Base-by-base conservation (phyloP, 108 stramenopile genomes). In the Mediolabrus comicus region DNA sequence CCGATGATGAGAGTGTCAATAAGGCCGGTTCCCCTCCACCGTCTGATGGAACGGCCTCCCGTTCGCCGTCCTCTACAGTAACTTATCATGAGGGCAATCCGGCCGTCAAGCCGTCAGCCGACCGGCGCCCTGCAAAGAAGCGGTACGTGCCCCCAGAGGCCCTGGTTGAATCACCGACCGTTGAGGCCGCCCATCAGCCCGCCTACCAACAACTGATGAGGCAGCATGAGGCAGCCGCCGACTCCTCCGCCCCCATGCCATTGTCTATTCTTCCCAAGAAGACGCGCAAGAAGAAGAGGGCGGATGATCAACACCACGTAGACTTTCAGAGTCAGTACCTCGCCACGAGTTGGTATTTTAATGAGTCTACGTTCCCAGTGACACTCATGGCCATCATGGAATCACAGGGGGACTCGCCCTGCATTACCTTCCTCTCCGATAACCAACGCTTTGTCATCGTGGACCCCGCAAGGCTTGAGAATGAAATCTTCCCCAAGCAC, bases 381-480 rank as follows among this genome's bases (percentile, higher is more conserved):
- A 49, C 46, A 9, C 46, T 49, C 46, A 49, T 49, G 46, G 46
- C 46, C 46, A 49, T 49, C 4, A 49, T 49, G 14, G 46, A 49
- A 49, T 49, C 46, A 22, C 46, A 49, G 19, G 46, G 46, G 4
- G 10, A 49, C 22, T 49, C 46, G 22, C 46, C 46, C 4, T 49
- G 46, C 22, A 49, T 49, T 24, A 33, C 56, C 32, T 57, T 57
- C 56, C 56, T 57, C 31, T 57, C 56, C 0, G 56, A 57, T 33
- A 19, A 33, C 8, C 4, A 33, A 4, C 32, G 34, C 9, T 57
- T 57, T 32, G 56, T 57, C n/a, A 33, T 57, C 31, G 27, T 57
- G 8, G 46, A 49, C 16, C 46, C 46, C 1, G 6, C 5, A 1
- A 49, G 22, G 22, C 46, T 49, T 9, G 46, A 49, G 9, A 49